Evolutionary conservation across 805 yeast species (phyloP), one percentile per base, ranked within the genome.

Genomic region (Spathaspora arborariae): DNA sequence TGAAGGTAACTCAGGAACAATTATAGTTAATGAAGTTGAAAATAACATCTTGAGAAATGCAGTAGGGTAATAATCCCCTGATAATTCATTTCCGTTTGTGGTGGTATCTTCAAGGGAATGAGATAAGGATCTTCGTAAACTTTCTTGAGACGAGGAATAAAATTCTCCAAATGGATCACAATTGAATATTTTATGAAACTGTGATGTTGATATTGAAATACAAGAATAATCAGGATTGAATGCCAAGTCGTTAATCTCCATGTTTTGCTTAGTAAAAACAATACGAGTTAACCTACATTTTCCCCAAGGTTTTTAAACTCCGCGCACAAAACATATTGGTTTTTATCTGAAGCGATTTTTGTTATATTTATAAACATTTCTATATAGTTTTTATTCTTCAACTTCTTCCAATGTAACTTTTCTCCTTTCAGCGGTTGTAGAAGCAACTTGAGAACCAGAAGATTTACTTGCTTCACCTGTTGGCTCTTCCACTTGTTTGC

Each of bases 81-180:
- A 39, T 19, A 22, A 15, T 4, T 45, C 43, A 7, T 34, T 6
- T 27, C 27, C 18, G 13, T 11, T 44, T n/a, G 20, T 8, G 19
- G 18, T 40, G n/a, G 39, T 15, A 9, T 48, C 43, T 19, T 49
- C 48, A 11, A 47, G 22, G 4, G 55, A 49, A 26, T 40, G 45
- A 5, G 59, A 52, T 34, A 53, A 44, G 11, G 60, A 53, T 26
- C 46, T 44, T 22, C 45, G 47, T 20, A 40, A 41, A 2, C 54
- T 39, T 7, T 46, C 51, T 16, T 48, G 47, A 10, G 44, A 42
- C 38, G 68, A 64, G 4, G 62, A 53, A 46, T 66, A 68, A 49
- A 72, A 67, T 51, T 72, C 74, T 16, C 76, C 77, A 56, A 72
- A 71, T 1, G 77, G 77, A 39, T 72, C 76, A 50, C 74, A 67